phyloP scores from a whole-genome alignment of 139 green algal species.

The Penium margaritaceum region DNA sequence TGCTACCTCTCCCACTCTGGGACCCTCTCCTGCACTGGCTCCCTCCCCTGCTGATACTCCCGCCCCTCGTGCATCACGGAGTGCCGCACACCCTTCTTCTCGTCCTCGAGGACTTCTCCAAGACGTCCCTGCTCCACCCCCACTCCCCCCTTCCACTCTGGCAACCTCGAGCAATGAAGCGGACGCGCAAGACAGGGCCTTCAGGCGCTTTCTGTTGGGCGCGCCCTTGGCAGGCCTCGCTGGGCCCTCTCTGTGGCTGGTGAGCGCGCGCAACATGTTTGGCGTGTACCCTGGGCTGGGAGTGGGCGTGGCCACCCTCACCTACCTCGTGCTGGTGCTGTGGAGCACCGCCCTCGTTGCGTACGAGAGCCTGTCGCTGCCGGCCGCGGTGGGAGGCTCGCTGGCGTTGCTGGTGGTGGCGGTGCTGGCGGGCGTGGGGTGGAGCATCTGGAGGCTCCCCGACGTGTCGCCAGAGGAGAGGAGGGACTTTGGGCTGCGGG shows the following conservation, averaged over 20 bases:
- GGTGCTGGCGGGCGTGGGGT: constrained; percentile 21
- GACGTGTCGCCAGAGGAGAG: constrained; percentile 17
- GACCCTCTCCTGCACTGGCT: too few species aligned
- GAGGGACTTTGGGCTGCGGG: not conserved
- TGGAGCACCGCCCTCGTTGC: constrained; percentile 35
- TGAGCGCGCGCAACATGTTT: constrained; percentile 25
- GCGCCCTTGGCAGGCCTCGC: constrained; percentile 22
- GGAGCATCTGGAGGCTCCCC: constrained; percentile 15
- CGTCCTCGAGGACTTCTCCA: too few species aligned
- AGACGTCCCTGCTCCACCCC: too few species aligned
- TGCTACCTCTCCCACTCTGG: too few species aligned
- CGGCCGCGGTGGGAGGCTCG: not conserved
- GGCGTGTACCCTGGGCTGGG: constrained; percentile 32
- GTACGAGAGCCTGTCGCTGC: constrained; percentile 15
- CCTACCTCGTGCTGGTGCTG: constrained; percentile 16
- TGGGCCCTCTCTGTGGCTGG: constrained; percentile 16
- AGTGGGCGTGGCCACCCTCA: not conserved
- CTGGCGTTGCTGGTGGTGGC: not conserved
- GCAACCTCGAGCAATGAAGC: not conserved
- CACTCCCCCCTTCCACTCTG: not conserved
- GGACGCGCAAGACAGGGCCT: too few species aligned
- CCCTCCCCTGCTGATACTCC: too few species aligned
- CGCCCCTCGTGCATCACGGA: too few species aligned
- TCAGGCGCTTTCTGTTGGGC: constrained; percentile 7
- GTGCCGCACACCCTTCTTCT: too few species aligned